phyloP scores from a whole-genome alignment of 2,329 filamentous ascomycete genomes.

The Dactylellina leptospora region DNA sequence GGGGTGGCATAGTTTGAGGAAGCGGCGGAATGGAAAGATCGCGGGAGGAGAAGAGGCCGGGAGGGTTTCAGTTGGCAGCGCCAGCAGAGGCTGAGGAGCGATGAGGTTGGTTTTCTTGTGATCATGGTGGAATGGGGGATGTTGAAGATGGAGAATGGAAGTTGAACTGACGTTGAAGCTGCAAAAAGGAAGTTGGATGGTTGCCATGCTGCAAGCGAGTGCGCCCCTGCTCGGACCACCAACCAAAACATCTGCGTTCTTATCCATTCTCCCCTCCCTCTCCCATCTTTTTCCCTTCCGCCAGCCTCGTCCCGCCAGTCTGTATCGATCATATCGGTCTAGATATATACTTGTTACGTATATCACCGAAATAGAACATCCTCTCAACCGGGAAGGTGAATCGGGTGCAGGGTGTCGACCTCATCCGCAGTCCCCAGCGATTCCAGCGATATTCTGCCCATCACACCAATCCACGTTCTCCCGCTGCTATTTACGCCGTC shows the following conservation, averaged over 20 bases:
- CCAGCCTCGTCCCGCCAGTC: too few species aligned
- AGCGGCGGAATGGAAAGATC: conserved; percentile 24
- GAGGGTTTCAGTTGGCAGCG: conserved; percentile 18
- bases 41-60: conserved; percentile 29
- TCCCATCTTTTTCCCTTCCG: too few species aligned
- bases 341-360: too few species aligned
- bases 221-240: not conserved
- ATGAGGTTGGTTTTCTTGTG: conserved; percentile 28
- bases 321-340: too few species aligned
- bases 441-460: conserved; percentile 18
- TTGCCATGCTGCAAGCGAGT: conserved; percentile 6
- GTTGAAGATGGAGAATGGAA: not conserved
- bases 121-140: conserved; percentile 19
- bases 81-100: conserved; percentile 20
- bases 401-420: too few species aligned
- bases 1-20: conserved; percentile 39
- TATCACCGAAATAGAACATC: too few species aligned
- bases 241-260: not conserved
- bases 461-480: conserved; percentile 8
- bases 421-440: not conserved
- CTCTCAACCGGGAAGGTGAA: too few species aligned
- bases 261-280: not conserved
- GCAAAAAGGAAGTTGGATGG: not conserved
- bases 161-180: conserved; percentile 8
- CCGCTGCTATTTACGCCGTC: conserved; percentile 7